Conservation (phyloP, 2,329 filamentous ascomycete species). For the Pestalotiopsis sp. region DNA sequence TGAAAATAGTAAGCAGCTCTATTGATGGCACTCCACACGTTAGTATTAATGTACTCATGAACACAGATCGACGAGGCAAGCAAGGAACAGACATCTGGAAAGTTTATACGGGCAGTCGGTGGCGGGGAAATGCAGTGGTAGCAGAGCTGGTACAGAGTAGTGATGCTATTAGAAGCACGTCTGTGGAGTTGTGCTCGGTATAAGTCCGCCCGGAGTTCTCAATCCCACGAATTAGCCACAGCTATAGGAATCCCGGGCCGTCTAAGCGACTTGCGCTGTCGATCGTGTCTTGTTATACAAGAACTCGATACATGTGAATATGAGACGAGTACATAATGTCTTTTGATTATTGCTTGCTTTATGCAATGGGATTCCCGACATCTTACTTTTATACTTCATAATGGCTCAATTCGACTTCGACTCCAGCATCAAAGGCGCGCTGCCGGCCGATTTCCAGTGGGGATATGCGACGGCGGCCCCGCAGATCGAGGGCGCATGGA, state of each 20-base stretch:
- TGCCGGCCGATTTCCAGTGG: conserved; percentile 39
- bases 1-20: conserved; percentile 18
- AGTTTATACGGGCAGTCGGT: conserved; percentile 7
- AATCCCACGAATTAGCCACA: conserved; percentile 4
- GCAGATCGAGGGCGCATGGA: conserved; percentile 44
- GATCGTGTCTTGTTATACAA: background rate
- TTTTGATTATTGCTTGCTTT: background rate
- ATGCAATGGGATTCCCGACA: background rate
- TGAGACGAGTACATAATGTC: background rate
- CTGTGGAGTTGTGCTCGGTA: conserved; percentile 5
- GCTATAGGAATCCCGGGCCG: conserved; percentile 4
- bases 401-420: conserved; percentile 23
- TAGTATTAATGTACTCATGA: background rate
- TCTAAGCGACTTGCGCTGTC: conserved; percentile 1
- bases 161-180: background rate
- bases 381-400: background rate
- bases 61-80: conserved; percentile 1
- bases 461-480: conserved; percentile 43
- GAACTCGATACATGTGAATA: background rate
- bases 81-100: conserved; percentile 4
- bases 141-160: background rate
- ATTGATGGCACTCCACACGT: background rate
- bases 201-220: background rate
- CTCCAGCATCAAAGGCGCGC: conserved; percentile 26
- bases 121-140: conserved; percentile 1